phyloP scores from a whole-genome alignment of 225 moss, liverwort and hornwort species.

The Neckera pumila region DNA sequence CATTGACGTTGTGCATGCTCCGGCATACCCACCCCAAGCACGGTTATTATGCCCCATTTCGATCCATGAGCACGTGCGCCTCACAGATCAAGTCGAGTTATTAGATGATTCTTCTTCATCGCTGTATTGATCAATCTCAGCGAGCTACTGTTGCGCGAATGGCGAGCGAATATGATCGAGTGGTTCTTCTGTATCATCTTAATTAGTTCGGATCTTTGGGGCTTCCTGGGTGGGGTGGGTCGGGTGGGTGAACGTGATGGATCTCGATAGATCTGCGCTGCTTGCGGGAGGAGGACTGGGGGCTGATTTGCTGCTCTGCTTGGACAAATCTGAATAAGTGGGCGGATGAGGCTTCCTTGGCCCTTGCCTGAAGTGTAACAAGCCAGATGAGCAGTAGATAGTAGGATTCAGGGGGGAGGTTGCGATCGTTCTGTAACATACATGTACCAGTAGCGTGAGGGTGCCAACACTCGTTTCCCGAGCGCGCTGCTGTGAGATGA shows the following conservation, averaged over 20 bases:
- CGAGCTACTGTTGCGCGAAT: conserved; percentile 10
- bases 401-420: conserved; percentile 22
- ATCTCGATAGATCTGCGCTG: neutral
- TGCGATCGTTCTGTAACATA: conserved; percentile 78
- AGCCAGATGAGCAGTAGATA: conserved; percentile 19
- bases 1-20: neutral
- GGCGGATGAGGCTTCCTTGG: neutral
- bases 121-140: neutral
- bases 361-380: neutral
- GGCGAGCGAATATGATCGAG: conserved; percentile 7
- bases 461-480: conserved; percentile 35
- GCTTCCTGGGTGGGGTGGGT: neutral
- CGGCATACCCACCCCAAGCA: neutral
- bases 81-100: neutral
- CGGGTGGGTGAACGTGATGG: neutral
- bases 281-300: neutral
- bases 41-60: neutral
- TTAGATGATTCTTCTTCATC: neutral
- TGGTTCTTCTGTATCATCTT: conserved; percentile 42
- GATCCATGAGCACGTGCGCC: neutral
- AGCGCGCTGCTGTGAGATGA: conserved; percentile 56
- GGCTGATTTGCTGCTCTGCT: neutral
- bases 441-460: conserved; percentile 74
- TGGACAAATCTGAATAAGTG: neutral
- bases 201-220: conserved; percentile 7